These are phyloP conservation scores for Colletotrichum filicis DNA, from an alignment of 2,329 filamentous ascomycete species.

Conservation along the genomic window DNA sequence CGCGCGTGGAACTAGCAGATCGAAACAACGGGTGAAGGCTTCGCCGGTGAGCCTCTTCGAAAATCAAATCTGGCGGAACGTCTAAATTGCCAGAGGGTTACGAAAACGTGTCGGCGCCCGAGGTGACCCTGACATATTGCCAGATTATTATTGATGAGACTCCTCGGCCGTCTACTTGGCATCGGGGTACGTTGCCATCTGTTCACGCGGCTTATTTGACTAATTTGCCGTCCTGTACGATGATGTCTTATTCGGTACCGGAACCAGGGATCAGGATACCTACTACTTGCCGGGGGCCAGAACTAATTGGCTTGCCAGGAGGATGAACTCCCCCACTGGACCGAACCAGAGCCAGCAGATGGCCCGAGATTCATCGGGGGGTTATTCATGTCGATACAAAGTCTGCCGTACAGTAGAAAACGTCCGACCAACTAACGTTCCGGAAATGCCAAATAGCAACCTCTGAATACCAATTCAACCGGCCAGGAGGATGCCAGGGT, in stretches of 20 bases:
- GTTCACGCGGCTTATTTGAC: background rate
- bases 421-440: background rate
- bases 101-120: background rate
- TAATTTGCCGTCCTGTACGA: slow-evolving; percentile 8
- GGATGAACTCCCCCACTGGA: slow-evolving; percentile 13
- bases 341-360: slow-evolving; percentile 10
- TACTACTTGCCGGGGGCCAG: background rate
- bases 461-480: background rate
- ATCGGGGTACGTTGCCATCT: background rate
- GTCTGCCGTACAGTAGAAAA: background rate
- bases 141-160: background rate
- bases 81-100: background rate
- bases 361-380: background rate
- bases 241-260: slow-evolving; percentile 3
- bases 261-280: slow-evolving; percentile 17
- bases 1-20: slow-evolving; percentile 11
- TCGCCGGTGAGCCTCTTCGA: background rate
- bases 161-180: background rate
- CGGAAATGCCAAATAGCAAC: background rate
- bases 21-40: slow-evolving; percentile 23
- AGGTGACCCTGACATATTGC: background rate
- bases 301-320: slow-evolving; percentile 15
- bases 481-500: background rate
- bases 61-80: background rate
- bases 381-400: slow-evolving; percentile 6